A percentile compares a stretch with the other conserved stretches of the same genome.
phyloP scores from a whole-genome alignment of 2,329 filamentous ascomycete genomes.

The Ophiostoma perfectum region DNA sequence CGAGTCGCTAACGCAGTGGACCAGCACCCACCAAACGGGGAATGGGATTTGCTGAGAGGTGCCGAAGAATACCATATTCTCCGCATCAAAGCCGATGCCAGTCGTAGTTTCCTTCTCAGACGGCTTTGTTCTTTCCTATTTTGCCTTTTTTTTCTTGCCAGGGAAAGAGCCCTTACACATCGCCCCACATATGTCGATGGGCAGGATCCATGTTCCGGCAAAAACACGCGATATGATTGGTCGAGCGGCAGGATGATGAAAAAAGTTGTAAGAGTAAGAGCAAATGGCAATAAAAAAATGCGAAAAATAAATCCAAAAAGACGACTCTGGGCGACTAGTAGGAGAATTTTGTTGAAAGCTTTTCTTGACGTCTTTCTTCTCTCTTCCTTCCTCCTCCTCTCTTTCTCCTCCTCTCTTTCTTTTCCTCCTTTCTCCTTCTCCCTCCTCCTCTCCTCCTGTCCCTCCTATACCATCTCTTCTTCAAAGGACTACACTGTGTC shows the following conservation, averaged over 20 bases:
- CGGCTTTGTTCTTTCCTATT: background rate
- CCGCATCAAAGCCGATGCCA: slow-evolving; percentile 4
- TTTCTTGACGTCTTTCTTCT: slow-evolving; percentile 7
- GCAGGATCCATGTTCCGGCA: slow-evolving; percentile 12
- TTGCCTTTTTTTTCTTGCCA: background rate
- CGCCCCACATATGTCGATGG: background rate
- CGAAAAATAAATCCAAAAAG: slow-evolving; percentile 7
- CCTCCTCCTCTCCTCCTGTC: slow-evolving; percentile 8
- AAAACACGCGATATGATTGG: slow-evolving; percentile 16
- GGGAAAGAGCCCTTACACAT: background rate
- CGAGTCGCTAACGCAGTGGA: background rate
- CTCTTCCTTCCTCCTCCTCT: background rate
- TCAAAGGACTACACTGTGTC: slow-evolving; percentile 22
- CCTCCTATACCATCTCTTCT: slow-evolving; percentile 16
- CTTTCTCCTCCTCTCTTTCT: slow-evolving; percentile 6
- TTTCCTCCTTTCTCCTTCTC: background rate
- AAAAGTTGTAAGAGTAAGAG: slow-evolving; percentile 19
- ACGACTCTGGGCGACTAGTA: slow-evolving; percentile 18
- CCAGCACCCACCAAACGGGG: background rate
- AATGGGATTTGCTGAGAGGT: background rate
- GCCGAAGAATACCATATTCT: slow-evolving; percentile 7
- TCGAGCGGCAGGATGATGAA: background rate
- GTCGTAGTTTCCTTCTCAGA: background rate
- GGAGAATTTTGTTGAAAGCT: slow-evolving; percentile 18
- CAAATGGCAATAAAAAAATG: slow-evolving; percentile 9